These are phyloP conservation scores for Trifolium subterraneum DNA, from an alignment of 306 rosid species.

Conservation along the genomic window DNA sequence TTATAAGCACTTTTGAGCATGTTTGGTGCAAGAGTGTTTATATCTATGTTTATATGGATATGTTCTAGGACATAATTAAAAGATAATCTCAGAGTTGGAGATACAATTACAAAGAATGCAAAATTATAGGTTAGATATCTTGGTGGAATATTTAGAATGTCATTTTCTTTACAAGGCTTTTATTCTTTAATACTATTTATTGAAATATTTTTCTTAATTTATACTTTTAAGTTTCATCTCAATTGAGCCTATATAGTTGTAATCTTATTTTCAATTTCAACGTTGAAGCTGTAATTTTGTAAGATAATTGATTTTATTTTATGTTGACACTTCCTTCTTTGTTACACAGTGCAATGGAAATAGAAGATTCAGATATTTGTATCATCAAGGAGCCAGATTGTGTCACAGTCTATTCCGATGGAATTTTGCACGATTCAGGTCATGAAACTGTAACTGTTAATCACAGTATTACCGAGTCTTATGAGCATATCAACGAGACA, in stretches of 20 bases:
- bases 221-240: background rate
- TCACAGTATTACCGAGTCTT: constrained; percentile 60
- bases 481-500: constrained; percentile 65
- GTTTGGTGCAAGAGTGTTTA: constrained; percentile 25
- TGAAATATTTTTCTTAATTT: background rate
- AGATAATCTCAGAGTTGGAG: background rate
- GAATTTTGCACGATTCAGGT: constrained; percentile 56
- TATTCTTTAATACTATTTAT: no score
- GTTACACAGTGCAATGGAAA: constrained; percentile 69
- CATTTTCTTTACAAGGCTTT: no score
- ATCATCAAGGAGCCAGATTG: constrained; percentile 85
- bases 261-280: background rate
- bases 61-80: background rate
- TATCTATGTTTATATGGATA: background rate
- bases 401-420: constrained; percentile 68
- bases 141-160: no score
- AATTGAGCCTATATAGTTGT: no score
- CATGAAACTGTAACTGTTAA: constrained; percentile 52
- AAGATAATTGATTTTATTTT: constrained; percentile 26
- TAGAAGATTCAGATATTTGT: constrained; percentile 83
- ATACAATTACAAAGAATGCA: background rate
- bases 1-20: constrained; percentile 21
- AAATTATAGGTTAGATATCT: no score
- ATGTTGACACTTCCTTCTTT: constrained; percentile 32
- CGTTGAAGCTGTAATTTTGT: background rate